Evolutionary conservation across 768 basidiomycete genomes (phyloP), one percentile per base, ranked within the genome.

Genomic region (Collybiopsis confluens): DNA sequence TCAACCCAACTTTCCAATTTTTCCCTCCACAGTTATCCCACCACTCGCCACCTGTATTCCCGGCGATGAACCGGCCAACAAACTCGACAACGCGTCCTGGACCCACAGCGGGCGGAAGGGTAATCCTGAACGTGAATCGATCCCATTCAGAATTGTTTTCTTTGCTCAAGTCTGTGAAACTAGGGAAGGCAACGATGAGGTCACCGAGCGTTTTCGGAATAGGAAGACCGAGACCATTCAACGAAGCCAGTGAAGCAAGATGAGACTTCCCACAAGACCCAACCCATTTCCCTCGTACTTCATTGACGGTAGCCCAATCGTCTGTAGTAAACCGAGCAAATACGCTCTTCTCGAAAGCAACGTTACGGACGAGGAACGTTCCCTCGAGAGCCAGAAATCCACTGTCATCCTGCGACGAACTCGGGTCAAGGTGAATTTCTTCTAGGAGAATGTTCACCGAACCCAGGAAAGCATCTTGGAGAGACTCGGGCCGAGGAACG

Each of bases 291-390:
- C 77, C 86, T 42, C 68, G 56, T 26, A 97, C 93, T 66, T 98
- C 96, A 36, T 83, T 86, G 0, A 90, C 90, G 3, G 95, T 98
- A 57, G 88, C 83, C 96, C 96, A 98, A 46, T 88, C 84, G 68
- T 98, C 96, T 45, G 96, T 75, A 1, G 96, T 98, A 66, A 95
- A 98, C 1, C 95, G 75, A 1, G 96, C 78, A 0, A 80, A 84
- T 42, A 98, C 86, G 45, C 79, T 75, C 70, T 98, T 98, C 67
- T 90, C 86, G 58, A 90, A 98, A 0, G 90, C 74, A 50, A 97
- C 60, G 66, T 98, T 98, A 59, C 86, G 81, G 20, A 93, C 92
- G 47, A 92, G 79, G 54, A 97, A 70, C 7, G 87, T 82, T 6
- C 96, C 96, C 2, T 77, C 47, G 13, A 48, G 35, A 30, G 33